Percentiles rank a stretch among this genome's conserved stretches.
phyloP scores from a whole-genome alignment of 2,329 filamentous ascomycete species.

The Pyrenochaeta sp. region DNA sequence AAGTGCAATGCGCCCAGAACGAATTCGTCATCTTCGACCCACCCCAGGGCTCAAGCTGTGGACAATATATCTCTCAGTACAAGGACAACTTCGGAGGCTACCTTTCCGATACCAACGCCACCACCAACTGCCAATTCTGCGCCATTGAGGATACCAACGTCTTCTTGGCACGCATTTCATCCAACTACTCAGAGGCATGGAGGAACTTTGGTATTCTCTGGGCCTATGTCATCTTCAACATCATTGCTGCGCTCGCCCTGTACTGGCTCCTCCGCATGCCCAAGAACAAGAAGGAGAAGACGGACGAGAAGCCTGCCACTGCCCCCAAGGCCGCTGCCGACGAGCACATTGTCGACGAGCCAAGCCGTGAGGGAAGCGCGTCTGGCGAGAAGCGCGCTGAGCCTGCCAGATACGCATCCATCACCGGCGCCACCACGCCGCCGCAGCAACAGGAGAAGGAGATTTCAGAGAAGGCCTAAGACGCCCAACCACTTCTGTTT shows the following conservation, averaged over 20 bases:
- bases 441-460: conserved; percentile 6
- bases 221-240: conserved; percentile 62
- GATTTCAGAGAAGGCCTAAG: conserved; percentile 23
- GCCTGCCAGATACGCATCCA: conserved; percentile 15
- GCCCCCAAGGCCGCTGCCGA: conserved; percentile 8
- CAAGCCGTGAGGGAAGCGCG: conserved; percentile 14
- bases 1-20: conserved; percentile 70
- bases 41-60: conserved; percentile 54
- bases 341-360: conserved; percentile 8
- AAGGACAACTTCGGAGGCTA: conserved; percentile 46
- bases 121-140: conserved; percentile 51
- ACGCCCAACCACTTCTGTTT: not conserved
- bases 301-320: conserved; percentile 11
- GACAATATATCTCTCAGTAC: conserved; percentile 48
- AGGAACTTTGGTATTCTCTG: conserved; percentile 63
- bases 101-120: conserved; percentile 42
- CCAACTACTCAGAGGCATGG: conserved; percentile 57
- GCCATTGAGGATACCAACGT: conserved; percentile 51
- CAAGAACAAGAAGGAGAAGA: conserved; percentile 54
- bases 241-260: conserved; percentile 56
- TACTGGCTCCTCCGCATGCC: conserved; percentile 65
- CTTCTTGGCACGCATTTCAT: conserved; percentile 52
- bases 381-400: conserved; percentile 10
- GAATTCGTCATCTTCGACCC: conserved; percentile 75
- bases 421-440: conserved; percentile 16